Conservation (phyloP, 306 rosid species). For the Arachis hypogaea region DNA sequence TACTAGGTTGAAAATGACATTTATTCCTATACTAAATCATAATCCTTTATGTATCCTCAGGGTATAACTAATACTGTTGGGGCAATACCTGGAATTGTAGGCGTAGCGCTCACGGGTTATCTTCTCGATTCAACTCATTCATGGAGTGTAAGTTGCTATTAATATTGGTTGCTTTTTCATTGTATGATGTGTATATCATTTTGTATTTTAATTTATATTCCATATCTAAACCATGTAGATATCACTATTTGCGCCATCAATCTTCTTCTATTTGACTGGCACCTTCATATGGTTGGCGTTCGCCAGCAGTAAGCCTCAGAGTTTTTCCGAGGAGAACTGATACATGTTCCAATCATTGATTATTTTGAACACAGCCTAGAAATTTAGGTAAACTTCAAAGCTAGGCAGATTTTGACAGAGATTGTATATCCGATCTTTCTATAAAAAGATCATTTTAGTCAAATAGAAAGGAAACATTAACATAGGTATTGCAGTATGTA, state of each 20-base stretch:
- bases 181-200: conserved; percentile 9
- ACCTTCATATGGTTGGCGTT: conserved; percentile 78
- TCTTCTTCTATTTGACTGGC: conserved; percentile 96
- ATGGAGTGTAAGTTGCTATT: conserved; percentile 82
- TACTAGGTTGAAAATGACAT: not conserved
- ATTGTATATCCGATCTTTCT: conserved; percentile 32
- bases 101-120: conserved; percentile 92
- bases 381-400: conserved; percentile 31
- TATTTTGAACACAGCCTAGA: conserved; percentile 40
- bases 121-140: conserved; percentile 96
- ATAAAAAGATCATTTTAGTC: conserved; percentile 27
- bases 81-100: conserved; percentile 91
- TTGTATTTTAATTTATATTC: conserved; percentile 28
- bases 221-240: conserved; percentile 53
- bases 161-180: conserved; percentile 6
- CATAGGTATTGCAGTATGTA: conserved; percentile 14
- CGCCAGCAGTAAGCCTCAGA: conserved; percentile 95
- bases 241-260: conserved; percentile 86
- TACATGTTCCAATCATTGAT: conserved; percentile 31
- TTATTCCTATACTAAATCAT: not conserved
- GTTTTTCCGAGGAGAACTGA: conserved; percentile 64
- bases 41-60: conserved; percentile 40
- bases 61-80: conserved; percentile 96
- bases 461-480: conserved; percentile 41
- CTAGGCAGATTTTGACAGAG: conserved; percentile 36